Conservation (phyloP, 768 basidiomycete species). For the Rhodosporidiobolus sp. region DNA sequence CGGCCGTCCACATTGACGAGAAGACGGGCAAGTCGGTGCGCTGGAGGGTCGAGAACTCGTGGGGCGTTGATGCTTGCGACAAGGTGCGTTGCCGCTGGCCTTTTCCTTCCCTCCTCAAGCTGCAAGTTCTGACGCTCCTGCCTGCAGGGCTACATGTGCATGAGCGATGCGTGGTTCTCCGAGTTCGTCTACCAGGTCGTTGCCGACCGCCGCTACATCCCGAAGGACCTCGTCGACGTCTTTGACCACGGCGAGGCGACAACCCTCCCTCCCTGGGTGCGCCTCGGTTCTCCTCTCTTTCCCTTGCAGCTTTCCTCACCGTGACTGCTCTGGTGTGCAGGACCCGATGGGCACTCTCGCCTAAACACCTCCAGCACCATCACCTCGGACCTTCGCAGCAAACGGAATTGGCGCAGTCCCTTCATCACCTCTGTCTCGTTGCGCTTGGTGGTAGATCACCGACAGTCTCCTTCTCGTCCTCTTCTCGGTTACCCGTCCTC, state of each 20-base stretch:
- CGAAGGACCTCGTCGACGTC: conserved; percentile 72
- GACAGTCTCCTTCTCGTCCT: neutral
- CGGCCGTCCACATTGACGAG: conserved; percentile 28
- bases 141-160: conserved; percentile 68
- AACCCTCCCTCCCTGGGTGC: conserved; percentile 77
- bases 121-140: neutral
- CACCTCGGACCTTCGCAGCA: neutral
- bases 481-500: too few species aligned
- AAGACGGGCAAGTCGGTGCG: conserved; percentile 65
- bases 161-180: conserved; percentile 88
- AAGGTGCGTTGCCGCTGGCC: conserved; percentile 57
- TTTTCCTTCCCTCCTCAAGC: neutral
- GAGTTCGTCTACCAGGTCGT: conserved; percentile 95
- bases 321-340: neutral
- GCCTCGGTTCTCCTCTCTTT: neutral
- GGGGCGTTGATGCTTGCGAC: conserved; percentile 73
- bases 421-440: neutral
- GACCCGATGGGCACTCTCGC: conserved; percentile 40
- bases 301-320: neutral
- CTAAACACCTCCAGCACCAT: neutral
- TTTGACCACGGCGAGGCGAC: conserved; percentile 64
- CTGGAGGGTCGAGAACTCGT: conserved; percentile 97
- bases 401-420: neutral
- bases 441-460: too few species aligned
- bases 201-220: conserved; percentile 52